These are phyloP conservation scores for Puccinia brachypodii DNA, from an alignment of 1,284 basidiomycete genomes.

Conservation along the genomic window DNA sequence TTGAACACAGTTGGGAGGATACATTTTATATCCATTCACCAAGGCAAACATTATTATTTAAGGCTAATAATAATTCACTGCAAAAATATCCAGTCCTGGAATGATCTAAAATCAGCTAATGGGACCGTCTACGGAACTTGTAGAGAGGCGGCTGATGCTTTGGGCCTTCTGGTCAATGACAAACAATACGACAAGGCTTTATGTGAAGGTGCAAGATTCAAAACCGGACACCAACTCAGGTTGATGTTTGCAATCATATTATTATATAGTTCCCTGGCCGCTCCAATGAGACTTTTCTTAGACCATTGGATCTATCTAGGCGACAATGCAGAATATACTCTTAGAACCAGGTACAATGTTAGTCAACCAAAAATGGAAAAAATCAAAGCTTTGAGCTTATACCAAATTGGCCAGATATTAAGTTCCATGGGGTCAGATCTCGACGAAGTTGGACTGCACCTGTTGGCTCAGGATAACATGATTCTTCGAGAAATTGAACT, in stretches of 20 bases:
- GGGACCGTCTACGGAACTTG: not conserved
- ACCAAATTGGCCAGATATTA: not conserved
- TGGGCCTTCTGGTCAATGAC: not conserved
- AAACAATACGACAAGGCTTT: not conserved
- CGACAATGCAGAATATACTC: not conserved
- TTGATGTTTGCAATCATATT: not conserved
- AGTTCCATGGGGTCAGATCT: not conserved
- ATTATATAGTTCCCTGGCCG: not conserved
- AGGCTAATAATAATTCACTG: not conserved
- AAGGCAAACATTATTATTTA: conserved; percentile 3
- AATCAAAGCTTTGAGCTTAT: not conserved
- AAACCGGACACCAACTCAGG: not conserved
- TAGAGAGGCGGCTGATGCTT: not conserved
- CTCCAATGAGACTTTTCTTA: not conserved
- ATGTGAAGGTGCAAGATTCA: not conserved
- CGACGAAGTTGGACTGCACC: not conserved
- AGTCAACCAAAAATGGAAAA: no score
- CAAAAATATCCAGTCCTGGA: not conserved
- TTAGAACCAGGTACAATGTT: no score
- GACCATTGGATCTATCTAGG: not conserved
- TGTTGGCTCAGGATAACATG: not conserved
- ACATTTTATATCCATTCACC: not conserved
- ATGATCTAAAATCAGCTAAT: not conserved
- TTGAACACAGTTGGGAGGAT: not conserved
- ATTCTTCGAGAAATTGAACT: not conserved